Conservation (phyloP, 192 early-diverging fungal species). For the Coemansia sp. region DNA sequence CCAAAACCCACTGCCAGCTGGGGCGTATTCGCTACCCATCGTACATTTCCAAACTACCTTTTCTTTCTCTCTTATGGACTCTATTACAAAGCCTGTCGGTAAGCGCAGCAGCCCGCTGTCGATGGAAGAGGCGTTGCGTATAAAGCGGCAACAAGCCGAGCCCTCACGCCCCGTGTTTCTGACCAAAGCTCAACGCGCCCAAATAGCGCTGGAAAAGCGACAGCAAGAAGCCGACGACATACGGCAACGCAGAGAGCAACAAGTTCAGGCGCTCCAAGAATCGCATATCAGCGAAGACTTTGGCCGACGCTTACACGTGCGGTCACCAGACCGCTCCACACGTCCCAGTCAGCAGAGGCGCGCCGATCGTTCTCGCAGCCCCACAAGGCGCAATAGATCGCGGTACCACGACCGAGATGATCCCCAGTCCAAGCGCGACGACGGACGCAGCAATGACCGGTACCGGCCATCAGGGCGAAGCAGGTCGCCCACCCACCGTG, state of each 20-base stretch:
- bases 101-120: constrained; percentile 34
- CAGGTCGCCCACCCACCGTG: not conserved
- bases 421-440: constrained; percentile 12
- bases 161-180: constrained; percentile 64
- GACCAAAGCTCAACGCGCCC: constrained; percentile 89
- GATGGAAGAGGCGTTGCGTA: constrained; percentile 42
- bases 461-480: not conserved
- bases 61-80: not conserved
- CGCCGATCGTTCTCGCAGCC: constrained; percentile 7
- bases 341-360: constrained; percentile 28
- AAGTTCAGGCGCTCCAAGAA: constrained; percentile 51
- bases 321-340: not conserved
- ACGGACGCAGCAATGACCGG: not conserved
- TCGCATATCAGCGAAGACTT: constrained; percentile 9
- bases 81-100: not conserved
- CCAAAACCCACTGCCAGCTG: too few species aligned
- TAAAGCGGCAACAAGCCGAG: constrained; percentile 30
- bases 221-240: constrained; percentile 80
- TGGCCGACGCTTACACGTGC: not conserved
- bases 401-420: constrained; percentile 37
- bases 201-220: constrained; percentile 80
- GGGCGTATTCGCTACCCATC: not conserved
- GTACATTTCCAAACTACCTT: not conserved
- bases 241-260: constrained; percentile 64
- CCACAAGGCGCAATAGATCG: constrained; percentile 4